These are phyloP conservation scores for Auricularia sp. DNA, from an alignment of 768 basidiomycete species.

Conservation along the genomic window DNA sequence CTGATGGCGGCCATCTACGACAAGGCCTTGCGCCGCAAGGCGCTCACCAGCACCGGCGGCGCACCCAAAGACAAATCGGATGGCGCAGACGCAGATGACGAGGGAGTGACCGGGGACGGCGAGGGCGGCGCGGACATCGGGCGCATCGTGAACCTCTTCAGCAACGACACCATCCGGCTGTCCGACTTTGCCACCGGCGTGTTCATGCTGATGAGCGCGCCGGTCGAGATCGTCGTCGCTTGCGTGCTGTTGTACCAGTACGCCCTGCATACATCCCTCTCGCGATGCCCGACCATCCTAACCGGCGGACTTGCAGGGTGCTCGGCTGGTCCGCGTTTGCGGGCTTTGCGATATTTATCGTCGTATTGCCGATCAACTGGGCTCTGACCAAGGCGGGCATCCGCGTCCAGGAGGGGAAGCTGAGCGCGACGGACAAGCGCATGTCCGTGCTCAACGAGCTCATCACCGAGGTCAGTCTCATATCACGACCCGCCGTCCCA, in stretches of 20 bases:
- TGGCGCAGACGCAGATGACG: slow-evolving; percentile 17
- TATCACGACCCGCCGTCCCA: no score
- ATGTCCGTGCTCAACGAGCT: slow-evolving; percentile 38
- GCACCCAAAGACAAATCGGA: slow-evolving; percentile 11
- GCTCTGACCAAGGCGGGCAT: slow-evolving; percentile 17
- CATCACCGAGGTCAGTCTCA: slow-evolving; percentile 14
- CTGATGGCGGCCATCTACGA: slow-evolving; percentile 86
- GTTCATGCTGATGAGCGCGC: slow-evolving; percentile 9
- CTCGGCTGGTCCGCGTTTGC: slow-evolving; percentile 35
- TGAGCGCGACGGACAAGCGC: slow-evolving; percentile 29
- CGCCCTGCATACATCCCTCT: slow-evolving; percentile 2
- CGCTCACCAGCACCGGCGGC: slow-evolving; percentile 41
- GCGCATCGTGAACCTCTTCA: slow-evolving; percentile 20
- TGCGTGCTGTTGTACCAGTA: slow-evolving; percentile 26
- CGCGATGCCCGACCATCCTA: not conserved
- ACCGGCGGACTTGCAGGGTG: slow-evolving; percentile 19
- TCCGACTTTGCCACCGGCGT: not conserved
- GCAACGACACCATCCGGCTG: not conserved
- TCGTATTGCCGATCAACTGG: no score
- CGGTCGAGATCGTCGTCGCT: slow-evolving; percentile 25
- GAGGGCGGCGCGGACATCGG: slow-evolving; percentile 84
- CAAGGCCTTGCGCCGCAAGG: slow-evolving; percentile 75
- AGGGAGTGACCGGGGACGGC: slow-evolving; percentile 59
- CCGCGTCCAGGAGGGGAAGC: slow-evolving; percentile 23
- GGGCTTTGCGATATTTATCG: no score